Evolutionary conservation across 148 eudicot species (phyloP), one percentile per base, ranked within the genome.

Genomic region (Camellia lanceoleosa): DNA sequence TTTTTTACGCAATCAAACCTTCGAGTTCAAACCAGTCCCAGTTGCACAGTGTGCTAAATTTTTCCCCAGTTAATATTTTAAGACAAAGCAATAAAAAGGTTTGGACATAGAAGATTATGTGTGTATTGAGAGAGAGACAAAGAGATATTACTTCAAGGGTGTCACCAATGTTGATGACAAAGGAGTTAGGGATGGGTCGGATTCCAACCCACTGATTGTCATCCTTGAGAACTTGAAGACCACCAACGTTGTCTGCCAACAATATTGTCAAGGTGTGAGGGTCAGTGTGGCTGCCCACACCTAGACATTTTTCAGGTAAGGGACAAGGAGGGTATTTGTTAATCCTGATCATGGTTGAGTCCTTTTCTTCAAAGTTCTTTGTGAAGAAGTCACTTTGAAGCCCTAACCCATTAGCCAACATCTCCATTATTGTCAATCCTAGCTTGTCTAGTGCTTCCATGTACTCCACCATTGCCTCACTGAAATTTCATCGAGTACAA

Each of bases 271-370:
- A n/a, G 7, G 81, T 78, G 30, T 78, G 81, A 43, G 84, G 81
- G 71, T 82, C 81, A 2, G 84, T 70, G 58, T 82, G 84, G 73
- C 80, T 82, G 20, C 77, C 80, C 10, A 77, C 8, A 0, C 84
- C 84, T 23, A 77, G 20, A 62, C 77, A 70, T 19, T 73, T 62
- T 10, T 82, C 78, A 3, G 81, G 84, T 30, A 78, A 77, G 69
- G 81, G 84, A 67, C 84, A 82, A 30, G 73, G 78, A 42, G 84
- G 84, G 44, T 82, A 82, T n/a, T 80, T 30, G 44, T 77, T 77
- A 10, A 62, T 60, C 16, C 84, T 62, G 3, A 82, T 60, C 54
- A 82, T 82, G 0, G 84, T 72, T 8, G 42, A 54, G 30, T 71
- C 81, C 65, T 73, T 78, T 59, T 73, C 78, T n/a, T 64, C 77